Evolutionary conservation across 176 grass and related monocot genomes (phyloP), one percentile per base, ranked within the genome.

Genomic region (Ensete glaucum): DNA sequence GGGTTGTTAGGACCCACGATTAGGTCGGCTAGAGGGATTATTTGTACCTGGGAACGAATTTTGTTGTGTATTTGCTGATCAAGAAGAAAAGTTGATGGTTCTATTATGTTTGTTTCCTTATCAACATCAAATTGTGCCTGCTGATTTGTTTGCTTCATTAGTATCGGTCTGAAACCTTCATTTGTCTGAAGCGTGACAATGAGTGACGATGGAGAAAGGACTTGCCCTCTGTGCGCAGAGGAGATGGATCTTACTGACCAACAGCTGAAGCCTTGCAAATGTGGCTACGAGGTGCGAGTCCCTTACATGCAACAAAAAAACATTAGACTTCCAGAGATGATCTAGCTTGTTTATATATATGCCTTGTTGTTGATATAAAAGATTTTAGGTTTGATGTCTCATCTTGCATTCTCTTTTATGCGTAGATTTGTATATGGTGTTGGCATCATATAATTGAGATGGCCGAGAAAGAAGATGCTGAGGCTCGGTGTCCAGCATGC

Each of bases 361-460:
- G 51, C 49, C 24, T 52, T 1, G 1, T 20, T 72, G 29, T 23
- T 8, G 19, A 52, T 19, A 52, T 9, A 53, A 50, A 70, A 11
- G 19, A 21, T 53, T 66, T 58, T 79, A 98, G 88, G 87, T 98
- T 82, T 92, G 90, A 20, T n/a, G 16, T 9, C 9, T 29, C 11
- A 29, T 17, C 34, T 43, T 43, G 34, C 34, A 43, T 16, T 29
- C 15, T 7, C 14, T 34, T 29, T 67, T 43, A 27, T 29, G 11
- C 66, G 50, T 78, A 98, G 95, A 91, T 98, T 82, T 99, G 96
- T 81, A 85, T 99, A 53, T 99, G 96, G 96, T 99, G 96, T 71
- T 99, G 91, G 91, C 96, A 99, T 88, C 96, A 99, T 19, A 88
- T 99, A 86, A 95, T 94, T 70, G 96, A 99, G 64, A 94, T 99